phyloP scores from a whole-genome alignment of 371 early-diverging fungal genomes.

The Mortierella sp. region DNA sequence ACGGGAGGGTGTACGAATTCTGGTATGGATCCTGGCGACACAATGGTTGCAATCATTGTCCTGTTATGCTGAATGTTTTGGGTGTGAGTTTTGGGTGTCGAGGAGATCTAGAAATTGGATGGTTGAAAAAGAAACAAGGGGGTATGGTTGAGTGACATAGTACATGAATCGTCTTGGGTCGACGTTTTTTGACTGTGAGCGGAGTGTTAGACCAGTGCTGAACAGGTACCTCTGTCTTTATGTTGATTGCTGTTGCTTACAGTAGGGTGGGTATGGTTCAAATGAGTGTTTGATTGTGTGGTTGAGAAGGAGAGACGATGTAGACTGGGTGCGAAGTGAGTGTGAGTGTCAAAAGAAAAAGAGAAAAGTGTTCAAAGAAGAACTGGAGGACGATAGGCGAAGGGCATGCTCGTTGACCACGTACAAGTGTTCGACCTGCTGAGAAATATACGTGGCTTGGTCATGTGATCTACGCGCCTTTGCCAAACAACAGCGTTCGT shows the following conservation, averaged over 20 bases:
- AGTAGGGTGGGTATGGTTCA: background rate
- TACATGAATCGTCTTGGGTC: background rate
- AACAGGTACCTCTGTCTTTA: background rate
- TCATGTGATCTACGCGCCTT: background rate
- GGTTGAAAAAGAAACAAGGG: background rate
- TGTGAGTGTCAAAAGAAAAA: too few species aligned
- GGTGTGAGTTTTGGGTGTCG: background rate
- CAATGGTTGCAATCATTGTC: conserved; percentile 34
- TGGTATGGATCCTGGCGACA: conserved; percentile 59
- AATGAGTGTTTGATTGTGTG: too few species aligned
- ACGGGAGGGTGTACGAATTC: conserved; percentile 77
- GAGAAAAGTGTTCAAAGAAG: too few species aligned
- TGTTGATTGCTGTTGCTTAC: background rate
- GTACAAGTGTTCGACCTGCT: background rate
- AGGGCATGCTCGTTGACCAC: too few species aligned
- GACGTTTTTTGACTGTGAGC: background rate
- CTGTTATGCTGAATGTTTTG: background rate
- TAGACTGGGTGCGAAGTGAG: too few species aligned
- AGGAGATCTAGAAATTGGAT: background rate
- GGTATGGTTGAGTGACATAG: background rate
- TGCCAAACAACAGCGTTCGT: conserved; percentile 1
- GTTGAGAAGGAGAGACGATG: too few species aligned
- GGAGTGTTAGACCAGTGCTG: background rate
- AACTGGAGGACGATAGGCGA: too few species aligned
- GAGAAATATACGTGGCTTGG: background rate